Base-by-base conservation (phyloP, 345 rosid species). In the Psidium guajava region DNA sequence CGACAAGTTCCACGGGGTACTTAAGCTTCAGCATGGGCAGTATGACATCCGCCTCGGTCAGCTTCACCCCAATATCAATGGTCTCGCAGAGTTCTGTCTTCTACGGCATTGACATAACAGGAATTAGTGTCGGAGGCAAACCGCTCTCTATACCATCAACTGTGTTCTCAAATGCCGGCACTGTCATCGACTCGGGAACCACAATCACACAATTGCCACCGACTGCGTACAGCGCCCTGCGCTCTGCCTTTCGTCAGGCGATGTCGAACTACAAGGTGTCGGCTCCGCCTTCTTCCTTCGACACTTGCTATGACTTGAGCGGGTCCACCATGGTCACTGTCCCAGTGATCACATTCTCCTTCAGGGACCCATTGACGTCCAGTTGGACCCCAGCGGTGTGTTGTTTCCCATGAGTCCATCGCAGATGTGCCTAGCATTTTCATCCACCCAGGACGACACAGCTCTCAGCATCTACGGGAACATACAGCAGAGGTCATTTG, bases 11-110 rank as follows among this genome's bases (percentile, higher is more conserved):
- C 12, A 8, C 21, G 22, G 89, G 36, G 18, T 86, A 77, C 51
- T 32, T 89, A 21, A 56, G 12, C 22, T 85, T 89, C 27, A 90
- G 91, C n/a, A 8, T 25, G 8, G n/a, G 57, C 32, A 47, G 80
- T 11, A 44, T 42, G 36, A 42, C 14, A 32, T 55, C 80, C 49
- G 6, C 81, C 40, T 24, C 85, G 11, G 50, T 8, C 81, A 55
- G 53, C 51, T 52, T 47, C 75, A 84, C 86, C 10, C 86, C 83
- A 15, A 58, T 86, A 74, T 44, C 59, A 56, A 83, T 9, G 28
- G 54, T 54, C 51, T 25, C 49, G 4, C 53, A 3, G 2, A 44
- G 28, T 9, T 1, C 69, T 6, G 36, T 69, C 54, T 86, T 83
- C 58, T 86, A 86, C 54, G 77, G 81, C 40, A 47, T 86, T 40